These are phyloP conservation scores for Trichoderma sp. DNA, from an alignment of 2,329 filamentous ascomycete genomes.

Conservation along the genomic window DNA sequence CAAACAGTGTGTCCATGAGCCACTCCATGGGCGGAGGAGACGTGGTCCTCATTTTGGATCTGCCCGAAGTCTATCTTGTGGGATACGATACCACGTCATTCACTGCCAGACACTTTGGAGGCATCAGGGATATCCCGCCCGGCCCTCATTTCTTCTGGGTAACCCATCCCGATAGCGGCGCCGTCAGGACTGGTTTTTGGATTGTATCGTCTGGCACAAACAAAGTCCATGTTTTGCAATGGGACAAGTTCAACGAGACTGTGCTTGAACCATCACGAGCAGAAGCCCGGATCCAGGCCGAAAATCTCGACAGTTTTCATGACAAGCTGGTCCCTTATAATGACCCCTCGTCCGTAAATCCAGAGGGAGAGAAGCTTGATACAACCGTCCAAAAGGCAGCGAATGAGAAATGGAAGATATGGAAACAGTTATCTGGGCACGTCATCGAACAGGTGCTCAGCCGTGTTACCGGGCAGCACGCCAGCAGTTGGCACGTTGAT, in stretches of 20 bases:
- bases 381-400: conserved; percentile 25
- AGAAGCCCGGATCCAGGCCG: conserved; percentile 49
- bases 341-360: conserved; percentile 35
- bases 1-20: conserved; percentile 14
- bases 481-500: conserved; percentile 52
- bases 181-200: conserved; percentile 60
- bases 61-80: conserved; percentile 53
- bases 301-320: conserved; percentile 43
- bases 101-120: conserved; percentile 50
- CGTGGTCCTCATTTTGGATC: conserved; percentile 52
- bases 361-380: not conserved
- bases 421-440: conserved; percentile 53
- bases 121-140: conserved; percentile 55
- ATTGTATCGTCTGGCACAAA: conserved; percentile 43
- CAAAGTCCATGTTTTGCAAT: conserved; percentile 50
- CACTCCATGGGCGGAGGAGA: conserved; percentile 47
- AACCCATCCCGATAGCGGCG: conserved; percentile 48
- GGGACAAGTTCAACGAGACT: conserved; percentile 58
- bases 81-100: conserved; percentile 56
- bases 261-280: conserved; percentile 49
- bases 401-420: conserved; percentile 43
- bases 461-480: conserved; percentile 47
- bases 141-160: conserved; percentile 64
- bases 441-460: conserved; percentile 49
- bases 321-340: conserved; percentile 48